Evolutionary conservation across 768 basidiomycete genomes (phyloP).

Genomic region (Mycena sanguinolenta): DNA sequence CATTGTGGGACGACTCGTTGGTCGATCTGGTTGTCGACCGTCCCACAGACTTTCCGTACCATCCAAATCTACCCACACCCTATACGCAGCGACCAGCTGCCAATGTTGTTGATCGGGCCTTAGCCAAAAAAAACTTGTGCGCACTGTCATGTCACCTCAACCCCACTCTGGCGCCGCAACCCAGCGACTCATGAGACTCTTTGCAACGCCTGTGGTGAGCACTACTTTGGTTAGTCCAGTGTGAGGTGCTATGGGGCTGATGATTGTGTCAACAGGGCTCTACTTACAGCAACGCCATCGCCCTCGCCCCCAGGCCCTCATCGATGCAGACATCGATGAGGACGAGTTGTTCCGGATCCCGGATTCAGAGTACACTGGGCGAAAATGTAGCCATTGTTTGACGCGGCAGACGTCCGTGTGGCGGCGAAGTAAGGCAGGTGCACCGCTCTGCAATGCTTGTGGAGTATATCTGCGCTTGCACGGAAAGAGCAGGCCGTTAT

Average conservation of each 20-base stretch:
- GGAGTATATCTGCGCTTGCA: conserved; percentile 63
- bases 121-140: too few species aligned
- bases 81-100: too few species aligned
- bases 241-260: too few species aligned
- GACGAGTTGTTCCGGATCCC: conserved; percentile 15
- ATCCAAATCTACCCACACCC: too few species aligned
- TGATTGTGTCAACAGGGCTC: too few species aligned
- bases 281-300: conserved; percentile 23
- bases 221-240: too few species aligned
- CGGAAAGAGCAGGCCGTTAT: conserved; percentile 61
- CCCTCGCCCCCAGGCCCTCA: conserved; percentile 18
- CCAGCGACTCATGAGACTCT: conserved; percentile 15
- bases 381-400: conserved; percentile 64
- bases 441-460: conserved; percentile 65
- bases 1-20: too few species aligned
- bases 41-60: too few species aligned
- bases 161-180: conserved; percentile 28
- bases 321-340: not conserved
- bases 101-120: too few species aligned
- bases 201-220: conserved; percentile 32
- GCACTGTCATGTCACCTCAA: conserved; percentile 24
- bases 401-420: conserved; percentile 65
- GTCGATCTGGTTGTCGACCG: too few species aligned
- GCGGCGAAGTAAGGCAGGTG: conserved; percentile 64
- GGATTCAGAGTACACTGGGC: conserved; percentile 34